Percentiles rank a stretch among this genome's conserved stretches.
Conservation (phyloP, 169 alveolate species). For the Eimeria acervulina region DNA sequence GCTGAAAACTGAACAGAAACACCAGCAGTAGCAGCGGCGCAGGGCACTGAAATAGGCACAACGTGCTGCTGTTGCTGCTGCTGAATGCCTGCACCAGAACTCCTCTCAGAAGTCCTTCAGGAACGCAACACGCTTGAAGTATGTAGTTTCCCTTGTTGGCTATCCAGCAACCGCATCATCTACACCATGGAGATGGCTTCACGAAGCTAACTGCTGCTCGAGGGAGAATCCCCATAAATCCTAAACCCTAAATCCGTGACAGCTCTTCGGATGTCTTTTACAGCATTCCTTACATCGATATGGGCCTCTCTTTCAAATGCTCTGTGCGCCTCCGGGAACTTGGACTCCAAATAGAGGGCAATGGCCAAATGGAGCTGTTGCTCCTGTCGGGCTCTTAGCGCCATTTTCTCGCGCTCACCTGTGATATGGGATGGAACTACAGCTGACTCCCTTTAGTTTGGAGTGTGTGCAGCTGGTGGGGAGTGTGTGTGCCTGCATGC, state of each 20-base stretch:
- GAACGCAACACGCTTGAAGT: no score
- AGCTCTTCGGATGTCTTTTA: background rate
- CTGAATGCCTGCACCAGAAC: background rate
- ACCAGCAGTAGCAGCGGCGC: conserved; percentile 25
- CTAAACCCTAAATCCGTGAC: background rate
- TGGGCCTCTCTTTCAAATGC: conserved; percentile 68
- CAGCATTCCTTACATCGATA: conserved; percentile 41
- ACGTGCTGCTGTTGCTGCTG: conserved; percentile 1
- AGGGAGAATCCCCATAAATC: background rate
- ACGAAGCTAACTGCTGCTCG: no score
- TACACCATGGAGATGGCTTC: no score
- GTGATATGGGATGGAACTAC: background rate
- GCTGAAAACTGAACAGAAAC: conserved; percentile 58
- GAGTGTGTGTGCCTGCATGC: conserved; percentile 61
- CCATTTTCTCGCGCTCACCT: conserved; percentile 16
- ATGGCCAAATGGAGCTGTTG: conserved; percentile 79
- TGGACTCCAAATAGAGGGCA: conserved; percentile 69
- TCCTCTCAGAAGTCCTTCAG: background rate
- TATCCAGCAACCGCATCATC: no score
- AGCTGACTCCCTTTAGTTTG: background rate
- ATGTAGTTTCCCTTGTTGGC: no score
- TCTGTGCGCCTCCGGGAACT: conserved; percentile 66
- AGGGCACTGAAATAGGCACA: background rate
- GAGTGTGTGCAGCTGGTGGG: background rate
- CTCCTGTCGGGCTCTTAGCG: conserved; percentile 78